Conservation (phyloP, 139 green algal genomes). For the Medakamo hakoo region DNA sequence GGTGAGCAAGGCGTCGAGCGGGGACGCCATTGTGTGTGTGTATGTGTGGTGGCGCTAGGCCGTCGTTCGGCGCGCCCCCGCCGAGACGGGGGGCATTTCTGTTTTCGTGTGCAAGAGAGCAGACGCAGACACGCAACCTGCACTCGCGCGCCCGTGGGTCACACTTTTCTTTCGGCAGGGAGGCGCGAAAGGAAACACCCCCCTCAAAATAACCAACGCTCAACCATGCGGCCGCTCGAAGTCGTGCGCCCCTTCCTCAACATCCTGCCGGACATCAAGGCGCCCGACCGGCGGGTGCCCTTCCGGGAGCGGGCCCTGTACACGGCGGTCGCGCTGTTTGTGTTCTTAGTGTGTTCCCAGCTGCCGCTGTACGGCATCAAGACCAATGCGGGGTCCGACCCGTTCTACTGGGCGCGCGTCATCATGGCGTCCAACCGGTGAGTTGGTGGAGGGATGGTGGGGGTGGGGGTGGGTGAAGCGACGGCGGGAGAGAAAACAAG, state of each 20-base stretch:
- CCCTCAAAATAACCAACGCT: too few species aligned
- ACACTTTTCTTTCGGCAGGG: too few species aligned
- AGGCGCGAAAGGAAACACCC: too few species aligned
- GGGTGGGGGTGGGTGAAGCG: not conserved
- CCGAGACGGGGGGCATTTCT: too few species aligned
- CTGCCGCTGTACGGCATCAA: conserved; percentile 96
- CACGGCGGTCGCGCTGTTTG: conserved; percentile 83
- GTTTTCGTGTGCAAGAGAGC: too few species aligned
- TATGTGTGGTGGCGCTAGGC: too few species aligned
- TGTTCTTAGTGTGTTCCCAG: conserved; percentile 97
- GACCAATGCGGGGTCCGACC: conserved; percentile 66
- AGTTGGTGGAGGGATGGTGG: not conserved
- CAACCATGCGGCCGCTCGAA: conserved; percentile 47
- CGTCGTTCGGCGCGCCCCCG: too few species aligned
- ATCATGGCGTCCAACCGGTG: conserved; percentile 88
- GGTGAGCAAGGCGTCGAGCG: too few species aligned
- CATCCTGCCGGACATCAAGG: conserved; percentile 71
- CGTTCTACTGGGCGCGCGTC: conserved; percentile 95
- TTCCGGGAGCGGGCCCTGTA: conserved; percentile 84
- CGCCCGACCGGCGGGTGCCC: conserved; percentile 43
- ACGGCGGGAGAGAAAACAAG: not conserved
- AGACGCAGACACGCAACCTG: too few species aligned
- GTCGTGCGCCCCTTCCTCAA: conserved; percentile 75
- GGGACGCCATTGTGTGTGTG: too few species aligned
- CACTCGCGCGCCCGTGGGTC: too few species aligned